Evolutionary conservation across 768 basidiomycete species (phyloP), one percentile per base, ranked within the genome.

Genomic region (Tricholoma sp.): DNA sequence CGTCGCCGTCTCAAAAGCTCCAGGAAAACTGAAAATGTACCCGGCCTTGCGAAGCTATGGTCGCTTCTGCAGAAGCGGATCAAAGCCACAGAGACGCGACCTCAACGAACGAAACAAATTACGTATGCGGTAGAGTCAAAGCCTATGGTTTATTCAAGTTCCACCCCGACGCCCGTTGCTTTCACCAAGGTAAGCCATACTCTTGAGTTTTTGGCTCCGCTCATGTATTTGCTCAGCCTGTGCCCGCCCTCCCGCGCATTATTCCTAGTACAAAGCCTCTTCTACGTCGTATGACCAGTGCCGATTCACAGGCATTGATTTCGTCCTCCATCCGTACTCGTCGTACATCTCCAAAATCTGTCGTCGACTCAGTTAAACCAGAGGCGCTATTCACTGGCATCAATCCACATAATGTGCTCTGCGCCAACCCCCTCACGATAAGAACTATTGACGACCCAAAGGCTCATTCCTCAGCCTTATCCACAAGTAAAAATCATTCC

Each of bases 221-320:
- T 32, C 4, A 54, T 41, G 11, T 16, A 11, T 16, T 31, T 6
- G 12, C 6, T 16, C 39, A 62, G 61, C 34, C 41, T 43, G 56
- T 46, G 12, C 22, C 60, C 9, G 46, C 56, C 0, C 53, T 61
- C 14, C 60, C 60, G 8, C 56, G 62, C 16, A 50, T 61, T 22
- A 46, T 55, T 29, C 62, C 60, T 11, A 54, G 56, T 27, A 57
- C 43, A n/a, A 43, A 59, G 27, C 55, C 59, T 3, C 41, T 41
- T 9, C 43, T 63, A 21, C 63, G 63, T 16, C 63, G 60, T 18
- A 61, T 56, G 56, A 59, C 60, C 9, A 52, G 46, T 29, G 63
- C 34, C 4, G 60, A 63, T 56, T 54, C 60, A 2, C 46, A 34
- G 4, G 54, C 53, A 37, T 37, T 63, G 24, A 46, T 57, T n/a